Percentiles rank a stretch among this genome's conserved stretches.
Evolutionary conservation across 2,329 filamentous ascomycete species (phyloP).

Genomic region (Aspergillus sp.): DNA sequence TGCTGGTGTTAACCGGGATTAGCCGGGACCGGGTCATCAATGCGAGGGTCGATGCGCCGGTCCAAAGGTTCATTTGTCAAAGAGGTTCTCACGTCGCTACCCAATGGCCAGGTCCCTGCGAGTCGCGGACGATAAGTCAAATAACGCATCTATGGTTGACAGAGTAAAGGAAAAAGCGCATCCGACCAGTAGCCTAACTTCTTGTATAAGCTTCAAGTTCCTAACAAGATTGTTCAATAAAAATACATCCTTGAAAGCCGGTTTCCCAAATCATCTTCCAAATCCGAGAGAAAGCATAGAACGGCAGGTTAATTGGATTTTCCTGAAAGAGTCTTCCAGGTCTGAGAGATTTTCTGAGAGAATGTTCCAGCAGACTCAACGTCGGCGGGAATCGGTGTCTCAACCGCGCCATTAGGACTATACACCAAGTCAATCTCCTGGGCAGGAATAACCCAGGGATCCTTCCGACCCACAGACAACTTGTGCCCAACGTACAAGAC

Average conservation of each 20-base stretch:
- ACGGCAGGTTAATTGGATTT: background rate
- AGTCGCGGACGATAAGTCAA: background rate
- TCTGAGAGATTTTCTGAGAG: background rate
- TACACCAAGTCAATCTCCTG: background rate
- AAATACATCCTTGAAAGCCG: background rate
- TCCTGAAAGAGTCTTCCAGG: background rate
- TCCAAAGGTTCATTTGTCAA: no score
- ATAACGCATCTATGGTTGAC: background rate
- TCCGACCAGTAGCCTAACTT: background rate
- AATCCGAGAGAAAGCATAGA: no score
- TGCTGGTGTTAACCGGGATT: no score
- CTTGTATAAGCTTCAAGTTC: background rate
- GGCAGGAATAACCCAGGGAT: background rate
- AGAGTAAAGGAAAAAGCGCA: background rate
- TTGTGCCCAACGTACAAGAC: slow-evolving; percentile 7
- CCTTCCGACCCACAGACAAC: background rate
- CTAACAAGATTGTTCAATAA: background rate
- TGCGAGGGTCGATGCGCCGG: no score
- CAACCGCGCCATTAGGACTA: background rate
- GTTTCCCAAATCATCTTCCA: background rate
- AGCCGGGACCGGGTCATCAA: no score
- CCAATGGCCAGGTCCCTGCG: no score
- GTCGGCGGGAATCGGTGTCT: background rate
- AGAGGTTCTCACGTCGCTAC: no score
- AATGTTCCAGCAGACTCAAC: background rate